Evolutionary conservation across 2,329 filamentous ascomycete genomes (phyloP).

Genomic region (Claviceps arundinis): DNA sequence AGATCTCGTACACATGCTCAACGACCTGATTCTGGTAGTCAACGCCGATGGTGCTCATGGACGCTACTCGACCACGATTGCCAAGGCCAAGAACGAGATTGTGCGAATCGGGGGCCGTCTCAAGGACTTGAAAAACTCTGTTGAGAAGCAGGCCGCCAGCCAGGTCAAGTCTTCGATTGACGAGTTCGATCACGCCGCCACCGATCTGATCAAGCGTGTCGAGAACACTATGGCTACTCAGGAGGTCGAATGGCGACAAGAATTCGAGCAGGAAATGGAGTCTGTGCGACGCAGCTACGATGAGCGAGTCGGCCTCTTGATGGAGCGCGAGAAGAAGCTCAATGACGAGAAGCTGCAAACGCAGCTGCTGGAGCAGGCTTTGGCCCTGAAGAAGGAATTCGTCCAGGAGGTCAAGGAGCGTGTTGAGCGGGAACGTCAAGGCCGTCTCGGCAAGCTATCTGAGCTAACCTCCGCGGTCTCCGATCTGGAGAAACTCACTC

Average conservation of each 20-base stretch:
- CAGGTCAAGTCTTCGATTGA: conserved; percentile 58
- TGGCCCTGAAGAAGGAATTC: conserved; percentile 78
- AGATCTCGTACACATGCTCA: conserved; percentile 87
- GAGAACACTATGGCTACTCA: conserved; percentile 72
- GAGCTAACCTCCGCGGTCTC: conserved; percentile 65
- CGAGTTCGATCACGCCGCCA: conserved; percentile 78
- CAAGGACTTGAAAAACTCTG: conserved; percentile 53
- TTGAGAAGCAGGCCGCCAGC: conserved; percentile 57
- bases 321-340: conserved; percentile 66
- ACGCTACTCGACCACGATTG: conserved; percentile 66
- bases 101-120: conserved; percentile 69
- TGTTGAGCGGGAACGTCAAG: conserved; percentile 79
- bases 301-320: conserved; percentile 62
- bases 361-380: conserved; percentile 77
- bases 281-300: conserved; percentile 67
- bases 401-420: conserved; percentile 61
- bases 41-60: conserved; percentile 71
- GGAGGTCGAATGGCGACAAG: conserved; percentile 69
- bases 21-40: conserved; percentile 87
- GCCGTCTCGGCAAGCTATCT: conserved; percentile 72
- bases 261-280: conserved; percentile 78
- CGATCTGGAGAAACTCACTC: conserved; percentile 77
- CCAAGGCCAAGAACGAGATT: conserved; percentile 76
- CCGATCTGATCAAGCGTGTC: conserved; percentile 76
- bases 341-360: conserved; percentile 76